Base-by-base conservation (phyloP, 768 basidiomycete species). In the Leccinum subgranulosum region DNA sequence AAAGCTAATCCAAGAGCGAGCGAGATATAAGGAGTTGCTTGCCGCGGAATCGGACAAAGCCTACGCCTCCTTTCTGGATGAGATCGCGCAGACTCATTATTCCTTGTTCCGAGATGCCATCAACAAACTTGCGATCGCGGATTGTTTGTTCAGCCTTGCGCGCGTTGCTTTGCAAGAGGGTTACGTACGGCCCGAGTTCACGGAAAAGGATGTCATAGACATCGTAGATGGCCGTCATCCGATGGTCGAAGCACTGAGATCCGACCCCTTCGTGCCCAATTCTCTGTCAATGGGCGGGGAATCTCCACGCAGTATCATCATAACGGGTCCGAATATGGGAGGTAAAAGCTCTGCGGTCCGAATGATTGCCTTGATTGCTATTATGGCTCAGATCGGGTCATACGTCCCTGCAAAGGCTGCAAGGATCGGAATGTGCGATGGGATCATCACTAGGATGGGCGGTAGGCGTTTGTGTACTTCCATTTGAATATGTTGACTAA, bases 201-300 rank as follows among this genome's bases (percentile, higher is more conserved):
- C 82, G 0, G 81, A 86, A 7, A 83, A 85, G 28, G 81, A 86
- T 49, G 70, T 70, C 25, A 75, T 98, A 12, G 86, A 91, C 58
- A 89, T 98, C 29, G 73, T 80, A 11, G 84, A 87, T n/a, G 95
- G 92, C 0, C 81, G 94, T 11, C 96, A 99, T 76, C 96, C 96
- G 0, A 93, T 98, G 84, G 84, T 95, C 15, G 95, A 97, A 70
- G 80, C 80, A 9, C 73, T 94, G 21, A 77, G 84, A 39, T 74
- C 85, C 1, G 85, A 90, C 59, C 92, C 94, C 2, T 96, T 92
- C 72, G 87, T 98, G 1, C 87, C 93, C 3, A 98, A 97, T 69
- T 81, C 84, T 12, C 71, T 96, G 17, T 65, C 72, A 1, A 84
- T 97, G 68, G 87, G 87, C 8, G 80, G 75, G 17, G 77, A 67